Conservation (phyloP, 305 asterid species). For the Nicotiana rustica region DNA sequence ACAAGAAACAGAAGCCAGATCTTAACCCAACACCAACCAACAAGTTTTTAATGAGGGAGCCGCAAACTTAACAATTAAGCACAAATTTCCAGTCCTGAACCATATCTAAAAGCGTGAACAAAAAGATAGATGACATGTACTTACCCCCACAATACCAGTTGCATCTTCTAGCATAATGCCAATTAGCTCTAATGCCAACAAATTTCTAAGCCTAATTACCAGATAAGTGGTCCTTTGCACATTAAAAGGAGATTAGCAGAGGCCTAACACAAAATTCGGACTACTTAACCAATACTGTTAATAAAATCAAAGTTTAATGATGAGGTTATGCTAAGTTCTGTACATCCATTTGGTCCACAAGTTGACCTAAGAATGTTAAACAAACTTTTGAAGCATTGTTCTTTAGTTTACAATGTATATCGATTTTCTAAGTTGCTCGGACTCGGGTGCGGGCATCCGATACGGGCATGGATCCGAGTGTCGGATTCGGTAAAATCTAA, state of each 20-base stretch:
- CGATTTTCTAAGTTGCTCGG: neutral
- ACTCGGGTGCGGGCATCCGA: no score
- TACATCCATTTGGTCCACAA: conserved; percentile 30
- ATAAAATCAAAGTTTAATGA: neutral
- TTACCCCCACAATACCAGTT: neutral
- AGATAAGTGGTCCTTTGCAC: neutral
- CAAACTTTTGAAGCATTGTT: conserved; percentile 16
- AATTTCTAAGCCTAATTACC: conserved; percentile 6
- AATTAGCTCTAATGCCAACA: neutral
- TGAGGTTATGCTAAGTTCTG: neutral
- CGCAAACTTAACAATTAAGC: neutral
- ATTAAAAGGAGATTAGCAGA: neutral
- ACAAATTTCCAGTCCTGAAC: neutral
- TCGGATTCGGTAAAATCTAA: no score
- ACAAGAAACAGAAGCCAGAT: neutral
- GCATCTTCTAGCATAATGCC: conserved; percentile 28
- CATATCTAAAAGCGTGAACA: conserved; percentile 4
- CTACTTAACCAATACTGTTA: neutral
- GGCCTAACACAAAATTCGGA: conserved; percentile 8
- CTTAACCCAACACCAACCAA: conserved; percentile 1
- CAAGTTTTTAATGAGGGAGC: neutral
- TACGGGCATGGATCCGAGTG: no score
- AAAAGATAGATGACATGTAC: neutral
- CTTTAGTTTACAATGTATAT: neutral
- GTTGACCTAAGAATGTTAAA: neutral